Conservation (phyloP, 73 alveolate genomes). For the Uronychia binucleata region DNA sequence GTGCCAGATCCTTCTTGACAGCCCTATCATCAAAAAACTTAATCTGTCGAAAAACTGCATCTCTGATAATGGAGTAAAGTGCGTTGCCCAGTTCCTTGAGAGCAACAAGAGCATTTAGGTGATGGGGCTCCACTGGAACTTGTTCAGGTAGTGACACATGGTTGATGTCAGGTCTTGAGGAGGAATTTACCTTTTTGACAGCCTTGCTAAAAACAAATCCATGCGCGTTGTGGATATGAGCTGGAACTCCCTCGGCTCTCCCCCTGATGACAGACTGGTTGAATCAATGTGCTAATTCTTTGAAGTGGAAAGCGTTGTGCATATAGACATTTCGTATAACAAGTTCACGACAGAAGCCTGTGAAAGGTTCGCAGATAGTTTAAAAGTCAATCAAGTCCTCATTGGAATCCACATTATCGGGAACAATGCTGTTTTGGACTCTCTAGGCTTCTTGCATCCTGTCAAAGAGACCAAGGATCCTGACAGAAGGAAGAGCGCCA, state of each 20-base stretch:
- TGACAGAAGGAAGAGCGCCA: not conserved
- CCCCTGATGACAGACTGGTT: not conserved
- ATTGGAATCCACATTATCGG: constrained; percentile 88
- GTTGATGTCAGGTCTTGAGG: not conserved
- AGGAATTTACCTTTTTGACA: not conserved
- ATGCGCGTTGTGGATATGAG: not conserved
- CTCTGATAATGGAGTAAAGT: not conserved
- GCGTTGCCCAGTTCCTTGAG: not conserved
- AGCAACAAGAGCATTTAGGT: not conserved
- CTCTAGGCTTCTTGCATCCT: constrained; percentile 74
- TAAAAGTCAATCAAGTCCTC: constrained; percentile 71
- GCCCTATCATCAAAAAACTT: not conserved
- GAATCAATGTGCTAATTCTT: not conserved
- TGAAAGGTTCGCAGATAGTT: constrained; percentile 62
- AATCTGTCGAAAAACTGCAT: not conserved
- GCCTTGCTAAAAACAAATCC: not conserved
- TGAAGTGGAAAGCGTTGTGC: constrained; percentile 38
- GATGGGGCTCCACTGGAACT: constrained; percentile 26
- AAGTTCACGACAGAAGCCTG: constrained; percentile 73
- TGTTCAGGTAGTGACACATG: not conserved
- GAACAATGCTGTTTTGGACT: constrained; percentile 76
- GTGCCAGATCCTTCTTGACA: not conserved
- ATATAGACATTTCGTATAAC: constrained; percentile 84
- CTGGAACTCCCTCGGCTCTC: not conserved
- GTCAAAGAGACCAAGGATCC: not conserved